A percentile compares a stretch with the other conserved stretches of the same genome.
Evolutionary conservation across 2,329 filamentous ascomycete species (phyloP).

Genomic region (Fusarium buxicola): DNA sequence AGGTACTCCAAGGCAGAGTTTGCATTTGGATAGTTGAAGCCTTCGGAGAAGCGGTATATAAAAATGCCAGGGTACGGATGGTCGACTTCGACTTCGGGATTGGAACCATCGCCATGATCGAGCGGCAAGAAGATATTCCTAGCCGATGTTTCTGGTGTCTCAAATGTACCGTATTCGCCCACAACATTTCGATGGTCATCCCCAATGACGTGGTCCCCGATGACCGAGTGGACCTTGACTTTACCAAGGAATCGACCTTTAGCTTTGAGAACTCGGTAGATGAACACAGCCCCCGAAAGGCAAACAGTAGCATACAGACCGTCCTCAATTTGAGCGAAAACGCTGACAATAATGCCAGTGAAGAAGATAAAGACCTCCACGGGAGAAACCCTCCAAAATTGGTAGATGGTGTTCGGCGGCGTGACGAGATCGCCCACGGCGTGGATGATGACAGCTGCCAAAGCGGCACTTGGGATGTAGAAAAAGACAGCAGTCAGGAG

Average conservation of each 20-base stretch:
- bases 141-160: conserved; percentile 60
- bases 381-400: conserved; percentile 95
- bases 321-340: conserved; percentile 90
- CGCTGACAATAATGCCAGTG: conserved; percentile 86
- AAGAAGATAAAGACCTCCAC: conserved; percentile 94
- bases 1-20: conserved; percentile 88
- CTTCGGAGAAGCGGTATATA: conserved; percentile 94
- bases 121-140: conserved; percentile 90
- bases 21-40: conserved; percentile 96
- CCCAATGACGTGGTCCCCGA: conserved; percentile 79
- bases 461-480: conserved; percentile 85
- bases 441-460: conserved; percentile 94
- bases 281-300: conserved; percentile 79
- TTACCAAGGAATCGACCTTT: conserved; percentile 83
- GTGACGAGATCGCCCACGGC: conserved; percentile 94
- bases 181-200: conserved; percentile 62
- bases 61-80: conserved; percentile 92
- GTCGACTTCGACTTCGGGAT: conserved; percentile 83
- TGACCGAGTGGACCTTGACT: conserved; percentile 77
- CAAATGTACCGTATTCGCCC: conserved; percentile 69
- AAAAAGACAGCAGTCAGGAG: conserved; percentile 89
- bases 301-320: conserved; percentile 90
- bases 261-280: conserved; percentile 87
- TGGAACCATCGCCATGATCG: conserved; percentile 88
- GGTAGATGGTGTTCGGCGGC: conserved; percentile 88